phyloP scores from a whole-genome alignment of 306 rosid genomes.

The Corylus americana region DNA sequence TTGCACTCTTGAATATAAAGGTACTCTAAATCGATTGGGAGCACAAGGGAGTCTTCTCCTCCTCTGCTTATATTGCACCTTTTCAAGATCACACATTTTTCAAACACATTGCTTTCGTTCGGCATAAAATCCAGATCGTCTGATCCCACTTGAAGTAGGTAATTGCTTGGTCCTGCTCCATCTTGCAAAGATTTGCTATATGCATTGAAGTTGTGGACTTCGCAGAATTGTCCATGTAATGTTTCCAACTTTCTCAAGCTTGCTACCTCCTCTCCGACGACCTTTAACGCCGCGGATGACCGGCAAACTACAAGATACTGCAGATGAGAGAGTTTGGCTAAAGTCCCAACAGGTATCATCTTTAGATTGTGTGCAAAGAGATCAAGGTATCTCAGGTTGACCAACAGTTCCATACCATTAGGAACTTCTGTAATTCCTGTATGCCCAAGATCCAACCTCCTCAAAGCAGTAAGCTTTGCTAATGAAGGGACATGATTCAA shows the following conservation, averaged over 20 bases:
- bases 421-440: slow-evolving; percentile 23
- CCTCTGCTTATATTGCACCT: background rate
- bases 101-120: background rate
- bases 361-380: background rate
- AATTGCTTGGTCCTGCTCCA: background rate
- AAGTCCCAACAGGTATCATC: background rate
- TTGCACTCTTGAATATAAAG: slow-evolving; percentile 1
- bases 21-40: slow-evolving; percentile 11
- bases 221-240: background rate
- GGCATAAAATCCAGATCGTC: background rate
- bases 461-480: background rate
- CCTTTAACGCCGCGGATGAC: background rate
- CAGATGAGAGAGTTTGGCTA: slow-evolving; percentile 9
- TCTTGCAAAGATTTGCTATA: background rate
- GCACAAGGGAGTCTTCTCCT: slow-evolving; percentile 1
- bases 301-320: slow-evolving; percentile 1
- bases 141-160: slow-evolving; percentile 3
- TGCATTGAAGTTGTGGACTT: background rate
- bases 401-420: slow-evolving; percentile 18
- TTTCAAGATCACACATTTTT: slow-evolving; percentile 6
- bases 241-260: slow-evolving; percentile 15
- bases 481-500: slow-evolving; percentile 20
- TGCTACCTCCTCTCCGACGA: slow-evolving; percentile 7
- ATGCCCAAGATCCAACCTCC: slow-evolving; percentile 11
- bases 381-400: background rate